These are phyloP conservation scores for Circinella minor DNA, from an alignment of 371 early-diverging fungal genomes.

Conservation along the genomic window DNA sequence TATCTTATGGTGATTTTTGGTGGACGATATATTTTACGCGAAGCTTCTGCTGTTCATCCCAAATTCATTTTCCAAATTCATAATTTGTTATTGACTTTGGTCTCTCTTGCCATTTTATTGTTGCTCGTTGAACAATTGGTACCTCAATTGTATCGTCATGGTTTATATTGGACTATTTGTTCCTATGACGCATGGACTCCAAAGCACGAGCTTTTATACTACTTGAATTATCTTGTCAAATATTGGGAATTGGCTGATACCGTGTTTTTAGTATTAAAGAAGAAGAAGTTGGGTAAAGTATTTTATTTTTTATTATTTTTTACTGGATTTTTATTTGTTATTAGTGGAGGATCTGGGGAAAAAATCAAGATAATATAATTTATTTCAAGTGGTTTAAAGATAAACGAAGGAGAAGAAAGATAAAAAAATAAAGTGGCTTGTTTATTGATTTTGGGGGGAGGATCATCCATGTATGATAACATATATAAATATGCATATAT, in stretches of 20 bases:
- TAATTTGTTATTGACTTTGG: constrained; percentile 73
- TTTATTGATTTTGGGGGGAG: too few relatives aligned
- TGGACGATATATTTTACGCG: constrained; percentile 53
- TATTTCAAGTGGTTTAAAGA: too few relatives aligned
- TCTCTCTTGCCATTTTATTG: constrained; percentile 65
- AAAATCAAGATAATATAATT: too few relatives aligned
- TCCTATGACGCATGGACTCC: constrained; percentile 65
- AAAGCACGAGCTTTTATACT: constrained; percentile 76
- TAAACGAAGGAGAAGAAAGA: too few relatives aligned
- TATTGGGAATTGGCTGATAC: constrained; percentile 75
- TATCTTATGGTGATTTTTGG: constrained; percentile 79
- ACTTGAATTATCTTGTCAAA: constrained; percentile 85
- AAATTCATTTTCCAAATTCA: constrained; percentile 72
- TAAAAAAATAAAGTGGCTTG: too few relatives aligned
- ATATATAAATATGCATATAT: too few relatives aligned
- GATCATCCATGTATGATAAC: too few relatives aligned
- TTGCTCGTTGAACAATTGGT: constrained; percentile 72
- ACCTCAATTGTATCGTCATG: constrained; percentile 64
- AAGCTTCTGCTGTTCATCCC: constrained; percentile 58
- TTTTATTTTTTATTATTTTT: too few relatives aligned
- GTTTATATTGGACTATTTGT: constrained; percentile 74
- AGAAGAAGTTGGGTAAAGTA: constrained; percentile 37
- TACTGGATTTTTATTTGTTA: too few relatives aligned
- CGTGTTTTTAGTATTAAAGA: constrained; percentile 38
- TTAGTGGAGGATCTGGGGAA: background rate